Evolutionary conservation across 2,329 filamentous ascomycete species (phyloP).

Genomic region (Hirsutella thompsonii): DNA sequence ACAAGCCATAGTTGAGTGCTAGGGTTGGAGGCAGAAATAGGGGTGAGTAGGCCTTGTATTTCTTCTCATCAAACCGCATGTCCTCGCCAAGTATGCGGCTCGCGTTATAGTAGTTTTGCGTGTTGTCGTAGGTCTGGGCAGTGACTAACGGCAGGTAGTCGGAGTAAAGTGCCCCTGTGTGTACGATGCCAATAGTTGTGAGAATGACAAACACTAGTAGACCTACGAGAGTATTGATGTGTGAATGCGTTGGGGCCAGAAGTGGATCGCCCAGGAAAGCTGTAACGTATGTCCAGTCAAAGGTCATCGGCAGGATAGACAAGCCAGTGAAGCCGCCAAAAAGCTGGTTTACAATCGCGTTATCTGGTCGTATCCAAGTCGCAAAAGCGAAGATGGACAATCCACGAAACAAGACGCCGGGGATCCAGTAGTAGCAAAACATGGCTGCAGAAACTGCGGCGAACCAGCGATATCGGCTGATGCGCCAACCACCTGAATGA

Average conservation of each 20-base stretch:
- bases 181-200: conserved; percentile 32
- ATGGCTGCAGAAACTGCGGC: conserved; percentile 25
- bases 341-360: conserved; percentile 38
- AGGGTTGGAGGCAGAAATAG: conserved; percentile 37
- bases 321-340: conserved; percentile 41
- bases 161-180: conserved; percentile 29
- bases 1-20: conserved; percentile 23
- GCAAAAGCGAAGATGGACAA: conserved; percentile 42
- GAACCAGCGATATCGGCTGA: conserved; percentile 33
- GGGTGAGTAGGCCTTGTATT: conserved; percentile 39
- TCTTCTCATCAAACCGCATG: conserved; percentile 32
- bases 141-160: conserved; percentile 43
- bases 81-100: conserved; percentile 33
- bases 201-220: conserved; percentile 28
- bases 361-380: conserved; percentile 41
- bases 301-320: conserved; percentile 39
- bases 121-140: conserved; percentile 43
- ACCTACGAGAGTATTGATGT: conserved; percentile 31
- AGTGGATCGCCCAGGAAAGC: conserved; percentile 29
- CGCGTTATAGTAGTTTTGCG: conserved; percentile 35
- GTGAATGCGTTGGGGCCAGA: conserved; percentile 26
- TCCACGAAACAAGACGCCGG: conserved; percentile 33
- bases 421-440: conserved; percentile 41
- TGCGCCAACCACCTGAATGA: conserved; percentile 29
- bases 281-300: conserved; percentile 29